Conservation (phyloP, 371 early-diverging fungal species). For the Sporodiniella umbellata region DNA sequence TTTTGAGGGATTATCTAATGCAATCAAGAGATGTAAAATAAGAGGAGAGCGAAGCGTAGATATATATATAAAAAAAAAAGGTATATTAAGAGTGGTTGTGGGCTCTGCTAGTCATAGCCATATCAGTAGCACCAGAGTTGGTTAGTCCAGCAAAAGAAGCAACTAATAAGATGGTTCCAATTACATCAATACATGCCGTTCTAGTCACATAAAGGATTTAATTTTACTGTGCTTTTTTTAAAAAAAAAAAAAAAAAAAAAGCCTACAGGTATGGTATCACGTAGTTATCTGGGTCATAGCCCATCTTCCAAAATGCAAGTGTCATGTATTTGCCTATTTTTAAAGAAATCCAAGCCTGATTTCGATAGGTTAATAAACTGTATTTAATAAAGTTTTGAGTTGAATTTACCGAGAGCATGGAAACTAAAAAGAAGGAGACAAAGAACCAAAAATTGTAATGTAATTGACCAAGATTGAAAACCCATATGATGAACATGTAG, state of each 20-base stretch:
- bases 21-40: no score
- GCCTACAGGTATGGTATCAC: conserved; percentile 75
- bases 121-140: conserved; percentile 29
- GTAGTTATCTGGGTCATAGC: conserved; percentile 81
- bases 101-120: conserved; percentile 23
- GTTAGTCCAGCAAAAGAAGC: conserved; percentile 36
- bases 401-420: conserved; percentile 34
- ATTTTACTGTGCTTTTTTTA: conserved; percentile 11
- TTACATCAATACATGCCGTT: conserved; percentile 56
- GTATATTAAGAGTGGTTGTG: no score
- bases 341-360: conserved; percentile 38
- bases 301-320: conserved; percentile 57
- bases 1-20: no score
- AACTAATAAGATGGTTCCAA: conserved; percentile 54
- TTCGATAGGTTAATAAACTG: background rate
- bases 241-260: no score
- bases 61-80: no score
- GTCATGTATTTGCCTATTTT: conserved; percentile 57
- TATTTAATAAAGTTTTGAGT: no score
- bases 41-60: no score
- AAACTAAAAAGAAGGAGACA: conserved; percentile 37
- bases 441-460: conserved; percentile 42
- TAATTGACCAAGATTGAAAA: conserved; percentile 51
- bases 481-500: conserved; percentile 59
- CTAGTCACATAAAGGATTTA: no score